phyloP scores from a whole-genome alignment of 768 basidiomycete species.

The Phanerodontia chrysosporium region DNA sequence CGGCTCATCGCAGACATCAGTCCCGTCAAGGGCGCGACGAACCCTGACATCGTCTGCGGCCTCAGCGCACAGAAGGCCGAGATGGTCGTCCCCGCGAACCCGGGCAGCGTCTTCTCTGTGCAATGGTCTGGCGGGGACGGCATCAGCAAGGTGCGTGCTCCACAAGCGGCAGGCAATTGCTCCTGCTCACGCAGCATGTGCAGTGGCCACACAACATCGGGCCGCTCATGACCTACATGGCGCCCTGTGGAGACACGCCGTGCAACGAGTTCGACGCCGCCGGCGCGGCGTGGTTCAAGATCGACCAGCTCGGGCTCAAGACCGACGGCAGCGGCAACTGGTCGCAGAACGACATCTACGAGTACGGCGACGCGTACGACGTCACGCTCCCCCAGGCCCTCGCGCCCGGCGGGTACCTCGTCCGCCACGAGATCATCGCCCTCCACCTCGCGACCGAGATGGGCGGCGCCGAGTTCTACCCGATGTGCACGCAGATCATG shows the following conservation, averaged over 20 bases:
- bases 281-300: slow-evolving; percentile 70
- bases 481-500: slow-evolving; percentile 54
- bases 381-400: slow-evolving; percentile 40
- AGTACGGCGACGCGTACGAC: slow-evolving; percentile 22
- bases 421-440: slow-evolving; percentile 80
- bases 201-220: slow-evolving; percentile 56
- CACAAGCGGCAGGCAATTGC: not conserved
- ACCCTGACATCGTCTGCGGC: slow-evolving; percentile 59
- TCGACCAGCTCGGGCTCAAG: slow-evolving; percentile 25
- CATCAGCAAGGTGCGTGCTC: slow-evolving; percentile 29
- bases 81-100: slow-evolving; percentile 50
- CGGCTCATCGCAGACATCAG: slow-evolving; percentile 39
- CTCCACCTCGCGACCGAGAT: slow-evolving; percentile 55
- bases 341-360: slow-evolving; percentile 25
- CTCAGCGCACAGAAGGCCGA: slow-evolving; percentile 44
- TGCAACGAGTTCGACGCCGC: slow-evolving; percentile 59
- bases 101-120: slow-evolving; percentile 52
- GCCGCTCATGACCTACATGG: slow-evolving; percentile 72
- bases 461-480: slow-evolving; percentile 80
- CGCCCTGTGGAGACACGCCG: slow-evolving; percentile 50
- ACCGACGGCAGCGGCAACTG: slow-evolving; percentile 16
- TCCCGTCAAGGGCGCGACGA: slow-evolving; percentile 55
- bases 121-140: slow-evolving; percentile 47
- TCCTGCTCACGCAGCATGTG: too few relatives aligned
- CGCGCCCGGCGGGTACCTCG: slow-evolving; percentile 66